Conservation (phyloP, 2,329 filamentous ascomycete species). For the Aspergillus uvarum region DNA sequence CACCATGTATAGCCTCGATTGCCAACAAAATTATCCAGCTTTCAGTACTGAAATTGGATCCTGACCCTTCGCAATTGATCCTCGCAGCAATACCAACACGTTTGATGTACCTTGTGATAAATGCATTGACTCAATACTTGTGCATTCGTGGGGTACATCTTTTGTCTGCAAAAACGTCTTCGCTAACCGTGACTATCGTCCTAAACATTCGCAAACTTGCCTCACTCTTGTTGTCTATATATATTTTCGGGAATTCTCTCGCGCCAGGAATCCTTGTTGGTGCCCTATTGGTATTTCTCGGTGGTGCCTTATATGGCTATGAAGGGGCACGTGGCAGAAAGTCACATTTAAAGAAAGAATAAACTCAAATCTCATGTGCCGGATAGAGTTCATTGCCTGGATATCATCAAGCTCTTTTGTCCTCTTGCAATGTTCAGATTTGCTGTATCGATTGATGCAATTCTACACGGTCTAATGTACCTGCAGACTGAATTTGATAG, state of each 20-base stretch:
- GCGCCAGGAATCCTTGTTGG: slow-evolving; percentile 75
- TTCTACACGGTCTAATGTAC: too few species aligned
- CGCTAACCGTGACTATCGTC: slow-evolving; percentile 93
- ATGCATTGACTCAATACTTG: slow-evolving; percentile 83
- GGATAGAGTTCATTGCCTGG: not conserved
- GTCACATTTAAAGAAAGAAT: slow-evolving; percentile 21
- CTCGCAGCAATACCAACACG: slow-evolving; percentile 35
- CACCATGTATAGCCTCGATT: slow-evolving; percentile 1
- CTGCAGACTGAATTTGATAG: too few species aligned
- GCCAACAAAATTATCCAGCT: not conserved
- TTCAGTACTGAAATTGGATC: not conserved
- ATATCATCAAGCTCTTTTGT: not conserved
- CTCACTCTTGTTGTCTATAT: slow-evolving; percentile 86
- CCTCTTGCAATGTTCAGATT: not conserved
- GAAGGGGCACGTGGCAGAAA: slow-evolving; percentile 52
- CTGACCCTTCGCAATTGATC: slow-evolving; percentile 19
- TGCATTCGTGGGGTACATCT: slow-evolving; percentile 96
- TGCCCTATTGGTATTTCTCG: slow-evolving; percentile 81
- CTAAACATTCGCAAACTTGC: slow-evolving; percentile 93
- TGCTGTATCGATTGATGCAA: too few species aligned
- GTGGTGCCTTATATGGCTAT: slow-evolving; percentile 86
- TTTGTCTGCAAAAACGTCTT: slow-evolving; percentile 83
- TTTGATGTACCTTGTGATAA: slow-evolving; percentile 42
- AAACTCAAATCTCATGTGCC: not conserved
- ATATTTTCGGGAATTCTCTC: slow-evolving; percentile 86